These are phyloP conservation scores for Ustilago loliicola DNA, from an alignment of 1,284 basidiomycete genomes.

Conservation along the genomic window DNA sequence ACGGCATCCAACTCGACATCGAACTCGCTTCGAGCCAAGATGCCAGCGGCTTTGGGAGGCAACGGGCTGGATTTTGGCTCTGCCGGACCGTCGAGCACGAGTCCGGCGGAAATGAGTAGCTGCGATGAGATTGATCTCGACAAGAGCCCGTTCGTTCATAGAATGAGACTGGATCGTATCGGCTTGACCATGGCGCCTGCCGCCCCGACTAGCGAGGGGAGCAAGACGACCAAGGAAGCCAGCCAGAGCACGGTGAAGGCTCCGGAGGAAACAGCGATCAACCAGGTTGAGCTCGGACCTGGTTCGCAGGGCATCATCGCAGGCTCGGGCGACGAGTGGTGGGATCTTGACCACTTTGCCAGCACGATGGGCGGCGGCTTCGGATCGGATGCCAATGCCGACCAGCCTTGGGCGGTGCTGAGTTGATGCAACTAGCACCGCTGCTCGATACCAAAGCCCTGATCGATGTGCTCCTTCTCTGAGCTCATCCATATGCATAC, in stretches of 20 bases:
- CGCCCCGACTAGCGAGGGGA: constrained; percentile 19
- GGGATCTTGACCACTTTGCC: constrained; percentile 56
- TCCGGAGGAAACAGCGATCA: constrained; percentile 42
- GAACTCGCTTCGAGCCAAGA: constrained; percentile 45
- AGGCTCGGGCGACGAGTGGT: constrained; percentile 54
- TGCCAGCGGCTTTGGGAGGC: constrained; percentile 37
- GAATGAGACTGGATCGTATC: constrained; percentile 50
- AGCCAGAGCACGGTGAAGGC: constrained; percentile 29
- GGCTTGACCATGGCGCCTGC: constrained; percentile 46
- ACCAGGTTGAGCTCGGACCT: constrained; percentile 54
- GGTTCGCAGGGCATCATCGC: constrained; percentile 45
- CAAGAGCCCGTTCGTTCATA: constrained; percentile 52
- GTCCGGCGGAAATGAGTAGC: constrained; percentile 59
- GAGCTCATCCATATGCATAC: constrained; percentile 3
- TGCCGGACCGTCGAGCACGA: constrained; percentile 59
- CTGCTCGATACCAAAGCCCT: not conserved
- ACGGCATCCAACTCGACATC: constrained; percentile 49
- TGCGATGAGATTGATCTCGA: constrained; percentile 57
- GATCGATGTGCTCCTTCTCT: constrained; percentile 14
- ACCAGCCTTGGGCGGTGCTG: constrained; percentile 55
- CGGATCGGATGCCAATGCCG: constrained; percentile 43
- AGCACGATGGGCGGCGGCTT: constrained; percentile 39
- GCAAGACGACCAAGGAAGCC: constrained; percentile 19
- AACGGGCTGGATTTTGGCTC: constrained; percentile 60
- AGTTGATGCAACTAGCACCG: constrained; percentile 24